These are phyloP conservation scores for Protomyces arabidopsidicola DNA, from an alignment of 1,139 yeast species.

Conservation along the genomic window DNA sequence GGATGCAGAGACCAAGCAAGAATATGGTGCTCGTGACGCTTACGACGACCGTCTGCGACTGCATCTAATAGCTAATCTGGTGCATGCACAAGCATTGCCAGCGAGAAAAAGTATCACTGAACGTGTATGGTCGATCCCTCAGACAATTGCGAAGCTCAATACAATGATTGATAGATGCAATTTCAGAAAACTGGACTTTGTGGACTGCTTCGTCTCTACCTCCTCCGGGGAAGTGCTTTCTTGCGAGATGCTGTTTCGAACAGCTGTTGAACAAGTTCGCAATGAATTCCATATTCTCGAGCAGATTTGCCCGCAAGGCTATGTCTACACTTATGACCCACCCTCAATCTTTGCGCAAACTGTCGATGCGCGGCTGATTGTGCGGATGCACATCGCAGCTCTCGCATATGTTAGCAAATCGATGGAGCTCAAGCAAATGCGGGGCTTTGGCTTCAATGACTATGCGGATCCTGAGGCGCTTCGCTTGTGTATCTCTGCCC, in stretches of 20 bases:
- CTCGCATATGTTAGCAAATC: not conserved
- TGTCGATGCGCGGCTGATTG: not conserved
- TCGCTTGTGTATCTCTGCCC: not conserved
- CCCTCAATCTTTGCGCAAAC: not conserved
- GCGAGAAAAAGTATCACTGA: not conserved
- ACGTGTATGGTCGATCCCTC: not conserved
- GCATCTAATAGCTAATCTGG: not conserved
- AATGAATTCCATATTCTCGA: not conserved
- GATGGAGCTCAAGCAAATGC: not conserved
- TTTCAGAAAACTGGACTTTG: not conserved
- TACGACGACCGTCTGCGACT: not conserved
- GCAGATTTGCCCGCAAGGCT: not conserved
- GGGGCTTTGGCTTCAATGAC: not conserved
- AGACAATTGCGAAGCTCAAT: not conserved
- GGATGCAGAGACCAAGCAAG: not conserved
- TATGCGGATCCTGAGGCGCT: not conserved
- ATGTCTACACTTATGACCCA: not conserved
- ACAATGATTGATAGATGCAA: not conserved
- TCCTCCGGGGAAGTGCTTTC: not conserved
- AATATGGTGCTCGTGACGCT: not conserved
- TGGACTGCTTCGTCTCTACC: not conserved
- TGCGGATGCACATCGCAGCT: not conserved
- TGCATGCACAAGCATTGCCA: not conserved
- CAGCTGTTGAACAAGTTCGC: not conserved
- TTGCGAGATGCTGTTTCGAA: not conserved